A percentile compares a stretch with the other conserved stretches of the same genome.
These are phyloP conservation scores for Heliamphora exappendiculata DNA, from an alignment of 148 eudicot genomes.

Conservation along the genomic window DNA sequence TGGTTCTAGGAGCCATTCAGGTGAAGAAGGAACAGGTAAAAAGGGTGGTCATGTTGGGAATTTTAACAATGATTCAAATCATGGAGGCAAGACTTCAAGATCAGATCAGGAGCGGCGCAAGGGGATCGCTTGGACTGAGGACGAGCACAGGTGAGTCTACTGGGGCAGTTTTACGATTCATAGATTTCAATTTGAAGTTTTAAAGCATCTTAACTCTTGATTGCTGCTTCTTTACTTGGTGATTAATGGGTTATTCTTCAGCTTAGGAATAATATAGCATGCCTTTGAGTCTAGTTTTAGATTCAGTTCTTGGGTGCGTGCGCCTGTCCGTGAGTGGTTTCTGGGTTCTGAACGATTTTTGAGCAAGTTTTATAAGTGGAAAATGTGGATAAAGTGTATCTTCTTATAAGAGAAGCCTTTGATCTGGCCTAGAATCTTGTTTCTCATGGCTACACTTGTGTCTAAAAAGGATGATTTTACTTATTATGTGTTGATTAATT, in stretches of 20 bases:
- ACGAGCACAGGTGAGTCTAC: slow-evolving; percentile 74
- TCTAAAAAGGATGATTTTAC: background rate
- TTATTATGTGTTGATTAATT: background rate
- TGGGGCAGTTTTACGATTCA: background rate
- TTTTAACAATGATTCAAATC: slow-evolving; percentile 43
- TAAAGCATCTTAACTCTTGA: background rate
- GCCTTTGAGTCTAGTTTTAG: background rate
- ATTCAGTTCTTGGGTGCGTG: background rate
- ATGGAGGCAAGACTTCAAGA: slow-evolving; percentile 54
- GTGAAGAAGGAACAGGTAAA: slow-evolving; percentile 48
- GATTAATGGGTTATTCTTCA: background rate
- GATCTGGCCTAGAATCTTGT: background rate
- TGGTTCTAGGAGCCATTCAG: slow-evolving; percentile 37
- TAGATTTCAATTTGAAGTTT: background rate
- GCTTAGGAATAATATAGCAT: background rate
- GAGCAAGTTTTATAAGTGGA: background rate
- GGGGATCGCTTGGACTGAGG: slow-evolving; percentile 98
- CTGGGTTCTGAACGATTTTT: background rate
- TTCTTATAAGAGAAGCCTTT: background rate
- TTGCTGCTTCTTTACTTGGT: background rate
- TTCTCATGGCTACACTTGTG: background rate
- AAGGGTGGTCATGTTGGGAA: slow-evolving; percentile 46
- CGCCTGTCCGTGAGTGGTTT: background rate
- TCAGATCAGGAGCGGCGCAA: slow-evolving; percentile 91
- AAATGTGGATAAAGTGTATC: background rate